Base-by-base conservation (phyloP, 441 rosid species). In the Arabidopsis lyrata region DNA sequence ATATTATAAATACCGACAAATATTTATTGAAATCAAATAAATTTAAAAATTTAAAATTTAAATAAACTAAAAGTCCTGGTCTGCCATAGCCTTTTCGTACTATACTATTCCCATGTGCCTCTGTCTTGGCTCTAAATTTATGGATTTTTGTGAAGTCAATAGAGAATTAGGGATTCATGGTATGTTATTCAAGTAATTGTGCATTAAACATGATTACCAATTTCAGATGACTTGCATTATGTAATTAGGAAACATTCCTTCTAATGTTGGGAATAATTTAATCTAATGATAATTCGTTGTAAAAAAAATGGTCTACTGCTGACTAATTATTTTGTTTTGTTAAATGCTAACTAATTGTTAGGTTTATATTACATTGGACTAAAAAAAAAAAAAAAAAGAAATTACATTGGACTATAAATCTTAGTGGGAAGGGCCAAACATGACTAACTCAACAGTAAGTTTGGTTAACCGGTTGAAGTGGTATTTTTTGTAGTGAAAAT, bases 41-140 rank as follows among this genome's bases (percentile, higher is more conserved):
- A 18, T 32, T 5, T 4, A 7, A 0, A 14, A 57, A 48, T 20
- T 47, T 52, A 16, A n/a, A 48, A 4, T 63, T 56, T 45, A 39
- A 12, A 34, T 41, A 18, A 58, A 71, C 38, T 8, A 52, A 48
- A 77, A 66, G 68, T 72, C 73, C 10, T 66, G 73, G 68, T 77
- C 77, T 77, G 77, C 77, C 69, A 72, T 61, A 3, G 48, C 45
- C 24, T 29, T 77, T 59, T 72, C 65, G 73, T 70, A 29, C 22
- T 10, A 34, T 12, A 15, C 24, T 22, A 58, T 66, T 72, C 69
- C 65, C 74, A 66, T 66, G 81, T 61, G 77, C 54, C 3, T 58
- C 45, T 72, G 69, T 72, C 59, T 58, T 22, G 63, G 45, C 14
- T 65, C 57, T 55, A 12, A 47, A 41, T 44, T 31, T 42, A 54